Conservation (phyloP, 2,329 filamentous ascomycete species). For the Emericellopsis cladophorae region DNA sequence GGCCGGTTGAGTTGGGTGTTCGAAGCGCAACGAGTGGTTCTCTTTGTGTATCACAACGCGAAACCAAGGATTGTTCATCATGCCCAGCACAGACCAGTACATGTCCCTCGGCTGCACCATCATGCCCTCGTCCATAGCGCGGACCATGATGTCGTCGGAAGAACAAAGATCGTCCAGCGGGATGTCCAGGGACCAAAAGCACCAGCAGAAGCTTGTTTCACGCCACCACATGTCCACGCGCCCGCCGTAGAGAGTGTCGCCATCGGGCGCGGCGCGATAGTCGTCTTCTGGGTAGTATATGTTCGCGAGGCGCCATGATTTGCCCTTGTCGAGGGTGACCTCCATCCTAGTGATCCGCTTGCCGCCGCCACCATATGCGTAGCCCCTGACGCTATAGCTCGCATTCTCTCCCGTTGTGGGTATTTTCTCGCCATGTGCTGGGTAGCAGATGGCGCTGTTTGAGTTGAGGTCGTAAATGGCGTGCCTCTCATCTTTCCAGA, state of each 20-base stretch:
- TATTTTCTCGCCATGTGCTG: slow-evolving; percentile 63
- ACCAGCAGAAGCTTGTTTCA: slow-evolving; percentile 81
- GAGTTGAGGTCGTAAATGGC: slow-evolving; percentile 86
- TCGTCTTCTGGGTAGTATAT: slow-evolving; percentile 77
- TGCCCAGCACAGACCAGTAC: slow-evolving; percentile 91
- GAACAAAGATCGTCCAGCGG: slow-evolving; percentile 45
- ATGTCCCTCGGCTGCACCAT: slow-evolving; percentile 51
- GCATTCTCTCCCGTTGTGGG: slow-evolving; percentile 28
- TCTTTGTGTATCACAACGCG: slow-evolving; percentile 65
- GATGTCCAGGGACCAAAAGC: slow-evolving; percentile 73
- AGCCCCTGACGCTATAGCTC: slow-evolving; percentile 59
- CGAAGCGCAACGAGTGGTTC: slow-evolving; percentile 51
- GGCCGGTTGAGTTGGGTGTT: slow-evolving; percentile 78
- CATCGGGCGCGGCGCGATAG: slow-evolving; percentile 52
- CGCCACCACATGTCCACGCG: slow-evolving; percentile 70
- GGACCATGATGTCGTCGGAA: slow-evolving; percentile 63
- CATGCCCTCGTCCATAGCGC: slow-evolving; percentile 68
- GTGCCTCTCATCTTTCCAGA: slow-evolving; percentile 83
- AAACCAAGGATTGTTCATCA: slow-evolving; percentile 99
- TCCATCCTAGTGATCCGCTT: slow-evolving; percentile 72
- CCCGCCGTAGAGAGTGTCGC: slow-evolving; percentile 59
- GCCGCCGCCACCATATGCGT: slow-evolving; percentile 85
- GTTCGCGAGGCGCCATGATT: slow-evolving; percentile 64
- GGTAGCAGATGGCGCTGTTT: slow-evolving; percentile 72
- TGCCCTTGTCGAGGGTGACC: slow-evolving; percentile 71